A percentile compares a stretch with the other conserved stretches of the same genome.
Conservation (phyloP, 2,329 filamentous ascomycete genomes). For the Colletotrichum brevisporum region DNA sequence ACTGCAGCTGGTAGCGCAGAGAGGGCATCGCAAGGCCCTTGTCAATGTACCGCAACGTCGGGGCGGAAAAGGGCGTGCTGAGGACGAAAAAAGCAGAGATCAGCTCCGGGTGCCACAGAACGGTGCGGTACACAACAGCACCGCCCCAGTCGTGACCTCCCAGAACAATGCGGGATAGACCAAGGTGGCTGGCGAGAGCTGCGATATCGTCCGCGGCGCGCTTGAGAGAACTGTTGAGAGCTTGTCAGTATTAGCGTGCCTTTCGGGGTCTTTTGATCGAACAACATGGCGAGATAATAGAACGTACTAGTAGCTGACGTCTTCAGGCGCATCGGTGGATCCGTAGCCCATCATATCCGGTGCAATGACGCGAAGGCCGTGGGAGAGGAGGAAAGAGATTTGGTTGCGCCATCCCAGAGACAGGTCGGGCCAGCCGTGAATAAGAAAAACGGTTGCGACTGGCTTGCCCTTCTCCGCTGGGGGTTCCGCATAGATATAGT, state of each 20-base stretch:
- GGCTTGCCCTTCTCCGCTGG: constrained; percentile 42
- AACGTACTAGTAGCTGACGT: constrained; percentile 25
- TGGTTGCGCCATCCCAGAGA: constrained; percentile 85
- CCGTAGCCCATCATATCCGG: constrained; percentile 87
- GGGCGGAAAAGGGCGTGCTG: constrained; percentile 78
- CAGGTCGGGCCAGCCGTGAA: constrained; percentile 82
- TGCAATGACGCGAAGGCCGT: constrained; percentile 79
- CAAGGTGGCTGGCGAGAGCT: constrained; percentile 69
- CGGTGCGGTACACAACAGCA: constrained; percentile 77
- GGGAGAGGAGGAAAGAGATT: constrained; percentile 76
- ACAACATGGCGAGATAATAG: not conserved
- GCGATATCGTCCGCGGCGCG: constrained; percentile 79
- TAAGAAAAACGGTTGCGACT: constrained; percentile 57
- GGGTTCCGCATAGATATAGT: constrained; percentile 67
- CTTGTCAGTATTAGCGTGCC: constrained; percentile 49
- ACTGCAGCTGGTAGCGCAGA: constrained; percentile 83
- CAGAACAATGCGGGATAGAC: constrained; percentile 72
- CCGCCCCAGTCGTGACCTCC: constrained; percentile 91
- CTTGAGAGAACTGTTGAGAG: constrained; percentile 74
- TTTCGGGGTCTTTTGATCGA: not conserved
- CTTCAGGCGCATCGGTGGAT: constrained; percentile 73
- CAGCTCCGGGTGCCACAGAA: constrained; percentile 78
- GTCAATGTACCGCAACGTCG: constrained; percentile 63
- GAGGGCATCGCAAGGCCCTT: constrained; percentile 73
- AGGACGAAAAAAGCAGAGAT: constrained; percentile 79